Percentiles rank a stretch among this genome's conserved stretches.
phyloP scores from a whole-genome alignment of 1,284 basidiomycete species.

The Coniferiporia sulphurascens region DNA sequence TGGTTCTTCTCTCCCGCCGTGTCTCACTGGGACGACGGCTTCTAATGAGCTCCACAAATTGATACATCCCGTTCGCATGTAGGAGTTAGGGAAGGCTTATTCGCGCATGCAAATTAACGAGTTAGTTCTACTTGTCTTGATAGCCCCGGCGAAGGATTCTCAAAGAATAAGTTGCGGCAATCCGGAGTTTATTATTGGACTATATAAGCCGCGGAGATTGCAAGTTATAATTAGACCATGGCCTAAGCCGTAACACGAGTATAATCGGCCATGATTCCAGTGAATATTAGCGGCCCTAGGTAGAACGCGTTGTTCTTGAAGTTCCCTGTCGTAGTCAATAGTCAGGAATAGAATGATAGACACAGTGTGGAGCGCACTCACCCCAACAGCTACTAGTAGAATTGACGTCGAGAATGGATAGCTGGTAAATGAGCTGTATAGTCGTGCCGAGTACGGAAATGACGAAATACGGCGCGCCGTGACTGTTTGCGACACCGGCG shows the following conservation, averaged over 20 bases:
- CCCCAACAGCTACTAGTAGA: constrained; percentile 30
- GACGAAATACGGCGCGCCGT: constrained; percentile 32
- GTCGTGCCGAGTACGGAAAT: constrained; percentile 32
- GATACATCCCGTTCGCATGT: too few species aligned
- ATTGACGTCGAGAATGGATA: constrained; percentile 30
- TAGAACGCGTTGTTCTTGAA: constrained; percentile 18
- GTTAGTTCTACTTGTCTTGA: too few species aligned
- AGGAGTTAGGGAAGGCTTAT: too few species aligned
- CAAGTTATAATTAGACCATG: background rate
- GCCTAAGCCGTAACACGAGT: background rate
- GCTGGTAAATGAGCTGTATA: constrained; percentile 36
- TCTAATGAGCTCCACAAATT: too few species aligned
- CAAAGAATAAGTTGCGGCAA: too few species aligned
- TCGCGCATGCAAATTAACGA: too few species aligned
- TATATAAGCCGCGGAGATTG: too few species aligned
- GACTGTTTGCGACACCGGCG: constrained; percentile 27
- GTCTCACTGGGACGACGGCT: too few species aligned
- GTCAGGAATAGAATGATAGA: background rate
- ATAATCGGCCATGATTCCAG: constrained; percentile 21
- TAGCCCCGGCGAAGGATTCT: too few species aligned
- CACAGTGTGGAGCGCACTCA: background rate
- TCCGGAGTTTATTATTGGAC: too few species aligned
- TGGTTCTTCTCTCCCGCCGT: too few species aligned
- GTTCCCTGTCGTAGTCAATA: too few species aligned
- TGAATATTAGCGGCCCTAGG: constrained; percentile 19